These are phyloP conservation scores for Elsinoe batatas DNA, from an alignment of 2,329 filamentous ascomycete genomes.

Conservation along the genomic window DNA sequence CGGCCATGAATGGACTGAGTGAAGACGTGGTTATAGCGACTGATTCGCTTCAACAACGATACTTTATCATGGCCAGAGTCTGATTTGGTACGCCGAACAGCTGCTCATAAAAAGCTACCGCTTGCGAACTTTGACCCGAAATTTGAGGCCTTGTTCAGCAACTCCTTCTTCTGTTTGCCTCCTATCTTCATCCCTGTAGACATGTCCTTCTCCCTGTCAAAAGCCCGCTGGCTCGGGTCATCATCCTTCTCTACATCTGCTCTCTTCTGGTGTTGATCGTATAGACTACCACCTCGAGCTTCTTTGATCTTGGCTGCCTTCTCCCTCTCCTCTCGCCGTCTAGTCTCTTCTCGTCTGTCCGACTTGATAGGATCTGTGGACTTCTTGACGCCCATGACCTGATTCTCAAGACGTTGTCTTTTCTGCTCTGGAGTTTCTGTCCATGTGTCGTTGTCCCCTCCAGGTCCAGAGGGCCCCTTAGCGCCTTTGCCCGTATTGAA, in stretches of 20 bases:
- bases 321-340: slow-evolving; percentile 30
- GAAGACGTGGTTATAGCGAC: no score
- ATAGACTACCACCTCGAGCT: slow-evolving; percentile 25
- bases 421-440: slow-evolving; percentile 88
- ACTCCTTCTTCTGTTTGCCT: slow-evolving; percentile 55
- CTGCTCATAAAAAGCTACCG: slow-evolving; percentile 48
- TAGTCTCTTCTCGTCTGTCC: slow-evolving; percentile 11
- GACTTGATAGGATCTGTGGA: slow-evolving; percentile 17
- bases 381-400: slow-evolving; percentile 63
- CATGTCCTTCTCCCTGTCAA: slow-evolving; percentile 94
- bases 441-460: slow-evolving; percentile 55
- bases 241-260: slow-evolving; percentile 58
- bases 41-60: no score
- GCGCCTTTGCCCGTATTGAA: slow-evolving; percentile 64
- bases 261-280: slow-evolving; percentile 38
- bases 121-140: slow-evolving; percentile 75
- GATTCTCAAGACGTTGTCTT: slow-evolving; percentile 65
- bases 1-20: no score
- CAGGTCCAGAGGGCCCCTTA: slow-evolving; percentile 28
- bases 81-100: no score
- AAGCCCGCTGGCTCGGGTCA: slow-evolving; percentile 79
- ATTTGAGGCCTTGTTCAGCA: slow-evolving; percentile 68
- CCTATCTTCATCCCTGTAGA: slow-evolving; percentile 62
- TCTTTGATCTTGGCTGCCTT: slow-evolving; percentile 45
- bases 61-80: no score